Evolutionary conservation across 139 green algal species (phyloP).

Genomic region (Ettlia oleoabundans): DNA sequence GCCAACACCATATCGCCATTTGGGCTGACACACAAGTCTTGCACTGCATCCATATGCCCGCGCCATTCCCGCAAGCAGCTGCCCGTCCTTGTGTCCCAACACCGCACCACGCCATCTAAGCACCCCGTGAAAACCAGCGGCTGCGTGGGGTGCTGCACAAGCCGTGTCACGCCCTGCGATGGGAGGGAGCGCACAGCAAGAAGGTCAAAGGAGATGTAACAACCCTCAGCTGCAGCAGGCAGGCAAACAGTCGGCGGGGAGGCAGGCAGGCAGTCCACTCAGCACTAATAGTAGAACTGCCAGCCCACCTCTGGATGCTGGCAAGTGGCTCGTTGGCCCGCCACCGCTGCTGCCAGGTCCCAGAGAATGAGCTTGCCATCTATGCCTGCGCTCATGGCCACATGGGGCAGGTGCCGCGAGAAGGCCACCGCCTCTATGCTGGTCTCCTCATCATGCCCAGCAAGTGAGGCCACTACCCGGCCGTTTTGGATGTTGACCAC

Average conservation of each 20-base stretch:
- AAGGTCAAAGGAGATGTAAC: neutral
- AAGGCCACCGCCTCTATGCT: conserved; percentile 78
- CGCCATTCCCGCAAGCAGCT: conserved; percentile 51
- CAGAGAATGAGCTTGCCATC: conserved; percentile 82
- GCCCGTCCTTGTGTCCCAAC: conserved; percentile 82
- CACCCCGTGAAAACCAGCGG: conserved; percentile 80
- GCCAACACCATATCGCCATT: conserved; percentile 74
- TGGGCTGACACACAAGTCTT: conserved; percentile 70
- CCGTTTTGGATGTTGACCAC: conserved; percentile 14
- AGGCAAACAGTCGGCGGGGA: neutral
- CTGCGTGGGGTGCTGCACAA: conserved; percentile 66
- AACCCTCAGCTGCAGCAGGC: neutral
- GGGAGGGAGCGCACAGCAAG: no score
- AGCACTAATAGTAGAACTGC: no score
- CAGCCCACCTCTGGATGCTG: conserved; percentile 69
- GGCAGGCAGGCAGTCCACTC: no score
- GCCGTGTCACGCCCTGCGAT: conserved; percentile 66
- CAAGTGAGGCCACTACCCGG: conserved; percentile 33
- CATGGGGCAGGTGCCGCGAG: conserved; percentile 46
- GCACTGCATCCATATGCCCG: conserved; percentile 72
- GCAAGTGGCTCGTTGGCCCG: conserved; percentile 54
- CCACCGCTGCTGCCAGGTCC: conserved; percentile 60
- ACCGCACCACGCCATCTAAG: conserved; percentile 78
- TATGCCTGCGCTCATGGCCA: conserved; percentile 71
- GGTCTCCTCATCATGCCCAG: conserved; percentile 70